Evolutionary conservation across 2,329 filamentous ascomycete genomes (phyloP).

Genomic region (Claviceps pusilla): DNA sequence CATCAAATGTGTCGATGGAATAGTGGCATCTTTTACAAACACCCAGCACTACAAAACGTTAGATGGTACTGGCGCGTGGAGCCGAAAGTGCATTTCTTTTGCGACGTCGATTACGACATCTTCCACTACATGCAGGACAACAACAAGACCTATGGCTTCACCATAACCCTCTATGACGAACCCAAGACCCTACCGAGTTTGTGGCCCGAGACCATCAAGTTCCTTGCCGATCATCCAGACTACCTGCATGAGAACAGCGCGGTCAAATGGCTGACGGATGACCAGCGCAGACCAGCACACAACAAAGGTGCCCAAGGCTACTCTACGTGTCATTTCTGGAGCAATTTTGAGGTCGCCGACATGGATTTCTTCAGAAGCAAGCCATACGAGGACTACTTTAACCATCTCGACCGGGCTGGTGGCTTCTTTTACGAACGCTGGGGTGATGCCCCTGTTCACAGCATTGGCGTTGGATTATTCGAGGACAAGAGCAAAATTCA

Average conservation of each 20-base stretch:
- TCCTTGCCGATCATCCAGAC: constrained; percentile 69
- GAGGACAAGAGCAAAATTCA: constrained; percentile 84
- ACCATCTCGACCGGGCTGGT: constrained; percentile 88
- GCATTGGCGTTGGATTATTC: constrained; percentile 80
- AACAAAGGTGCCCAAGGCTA: constrained; percentile 76
- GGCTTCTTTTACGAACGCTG: constrained; percentile 98
- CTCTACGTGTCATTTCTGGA: constrained; percentile 98
- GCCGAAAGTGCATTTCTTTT: constrained; percentile 98
- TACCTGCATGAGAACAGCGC: constrained; percentile 75
- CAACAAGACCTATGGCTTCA: constrained; percentile 98
- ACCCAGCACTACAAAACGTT: constrained; percentile 66
- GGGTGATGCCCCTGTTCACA: constrained; percentile 96
- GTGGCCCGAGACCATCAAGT: constrained; percentile 93
- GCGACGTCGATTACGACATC: constrained; percentile 94
- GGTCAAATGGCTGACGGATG: constrained; percentile 74
- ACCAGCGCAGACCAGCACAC: constrained; percentile 59
- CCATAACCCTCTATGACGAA: constrained; percentile 89
- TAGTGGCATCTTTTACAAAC: constrained; percentile 93
- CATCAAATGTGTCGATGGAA: constrained; percentile 99
- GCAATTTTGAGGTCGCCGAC: constrained; percentile 93
- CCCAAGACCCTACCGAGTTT: constrained; percentile 72
- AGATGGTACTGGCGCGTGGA: constrained; percentile 98
- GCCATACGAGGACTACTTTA: constrained; percentile 87
- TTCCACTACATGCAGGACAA: constrained; percentile 96
- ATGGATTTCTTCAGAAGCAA: constrained; percentile 85